Conservation (phyloP, 805 yeast genomes). For the Cyberlindnera mycetangii region DNA sequence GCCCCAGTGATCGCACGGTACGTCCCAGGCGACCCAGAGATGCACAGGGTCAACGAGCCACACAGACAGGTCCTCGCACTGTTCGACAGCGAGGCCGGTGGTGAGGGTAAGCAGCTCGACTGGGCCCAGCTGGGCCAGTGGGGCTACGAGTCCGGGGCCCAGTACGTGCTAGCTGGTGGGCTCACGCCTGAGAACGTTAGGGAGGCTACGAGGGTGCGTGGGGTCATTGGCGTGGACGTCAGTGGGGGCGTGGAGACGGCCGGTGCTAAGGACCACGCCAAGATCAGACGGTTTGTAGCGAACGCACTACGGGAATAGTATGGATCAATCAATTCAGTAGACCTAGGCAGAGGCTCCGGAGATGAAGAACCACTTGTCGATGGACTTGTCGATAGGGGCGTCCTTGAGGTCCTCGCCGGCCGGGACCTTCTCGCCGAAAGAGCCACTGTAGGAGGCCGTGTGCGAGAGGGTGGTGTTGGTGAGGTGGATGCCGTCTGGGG, state of each 20-base stretch:
- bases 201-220: constrained; percentile 45
- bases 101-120: constrained; percentile 79
- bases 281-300: constrained; percentile 56
- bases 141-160: constrained; percentile 26
- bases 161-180: constrained; percentile 86
- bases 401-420: constrained; percentile 70
- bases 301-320: constrained; percentile 42
- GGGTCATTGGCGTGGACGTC: constrained; percentile 89
- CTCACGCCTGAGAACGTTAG: constrained; percentile 70
- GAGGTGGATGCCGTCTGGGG: constrained; percentile 66
- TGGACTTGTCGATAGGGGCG: constrained; percentile 93
- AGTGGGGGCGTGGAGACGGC: constrained; percentile 90
- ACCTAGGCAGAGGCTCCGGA: constrained; percentile 63
- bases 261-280: constrained; percentile 67
- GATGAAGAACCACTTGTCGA: constrained; percentile 98
- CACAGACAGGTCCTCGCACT: constrained; percentile 53
- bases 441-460: constrained; percentile 51
- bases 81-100: constrained; percentile 87
- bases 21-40: constrained; percentile 52
- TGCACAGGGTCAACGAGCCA: constrained; percentile 29
- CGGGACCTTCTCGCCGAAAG: constrained; percentile 54
- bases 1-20: constrained; percentile 74
- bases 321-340: neutral
- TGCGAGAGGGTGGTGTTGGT: constrained; percentile 69
- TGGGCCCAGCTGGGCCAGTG: constrained; percentile 56